phyloP scores from a whole-genome alignment of 345 rosid genomes.

The Carallia brachiata region DNA sequence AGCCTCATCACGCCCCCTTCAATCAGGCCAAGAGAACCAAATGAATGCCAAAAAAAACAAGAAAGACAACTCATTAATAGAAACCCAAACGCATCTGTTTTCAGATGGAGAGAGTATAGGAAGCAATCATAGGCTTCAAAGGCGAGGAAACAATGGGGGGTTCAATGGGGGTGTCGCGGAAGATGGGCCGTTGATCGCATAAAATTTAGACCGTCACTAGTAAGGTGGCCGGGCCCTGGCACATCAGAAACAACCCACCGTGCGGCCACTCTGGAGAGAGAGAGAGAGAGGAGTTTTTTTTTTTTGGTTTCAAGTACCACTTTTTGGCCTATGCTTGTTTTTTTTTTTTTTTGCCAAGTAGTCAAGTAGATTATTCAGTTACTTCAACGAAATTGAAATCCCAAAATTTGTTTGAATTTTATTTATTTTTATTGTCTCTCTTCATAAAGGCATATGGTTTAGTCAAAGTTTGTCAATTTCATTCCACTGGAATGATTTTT shows the following conservation, averaged over 20 bases:
- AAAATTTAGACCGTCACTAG: slow-evolving; percentile 30
- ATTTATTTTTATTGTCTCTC: no score
- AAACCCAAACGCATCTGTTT: no score
- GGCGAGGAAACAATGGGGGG: no score
- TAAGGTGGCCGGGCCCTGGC: slow-evolving; percentile 65
- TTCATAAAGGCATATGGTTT: neutral
- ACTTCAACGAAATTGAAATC: neutral
- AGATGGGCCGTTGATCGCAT: no score
- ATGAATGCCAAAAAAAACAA: neutral
- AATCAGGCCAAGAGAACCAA: neutral
- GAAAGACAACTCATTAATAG: neutral
- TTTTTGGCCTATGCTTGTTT: neutral
- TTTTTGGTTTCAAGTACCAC: slow-evolving; percentile 38
- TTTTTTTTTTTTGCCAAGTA: neutral
- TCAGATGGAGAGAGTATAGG: slow-evolving; percentile 15
- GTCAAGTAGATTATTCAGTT: no score
- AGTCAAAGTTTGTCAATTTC: neutral
- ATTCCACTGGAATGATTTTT: neutral
- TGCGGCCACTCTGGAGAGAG: slow-evolving; percentile 15
- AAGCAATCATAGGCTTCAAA: no score
- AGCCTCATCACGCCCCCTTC: slow-evolving; percentile 52
- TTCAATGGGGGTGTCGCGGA: no score
- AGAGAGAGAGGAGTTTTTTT: no score
- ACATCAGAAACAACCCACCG: slow-evolving; percentile 58
- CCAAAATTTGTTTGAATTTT: no score